Evolutionary conservation across 1,284 basidiomycete species (phyloP).

Genomic region (Porodaedalea pini): DNA sequence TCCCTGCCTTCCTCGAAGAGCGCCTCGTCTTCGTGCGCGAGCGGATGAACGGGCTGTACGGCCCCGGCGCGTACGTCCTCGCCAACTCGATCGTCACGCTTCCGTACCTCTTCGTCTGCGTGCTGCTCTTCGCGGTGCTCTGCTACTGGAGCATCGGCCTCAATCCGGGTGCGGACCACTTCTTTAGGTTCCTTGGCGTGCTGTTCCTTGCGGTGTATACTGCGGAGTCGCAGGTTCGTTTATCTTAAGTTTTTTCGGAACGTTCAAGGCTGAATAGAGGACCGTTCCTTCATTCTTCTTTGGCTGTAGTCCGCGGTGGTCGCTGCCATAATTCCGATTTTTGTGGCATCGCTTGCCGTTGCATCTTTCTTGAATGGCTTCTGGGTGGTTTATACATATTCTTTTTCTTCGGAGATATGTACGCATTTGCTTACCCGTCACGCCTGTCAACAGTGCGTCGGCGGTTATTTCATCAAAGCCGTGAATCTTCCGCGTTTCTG

Average conservation of each 20-base stretch:
- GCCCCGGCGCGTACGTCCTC: slow-evolving; percentile 46
- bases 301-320: slow-evolving; percentile 40
- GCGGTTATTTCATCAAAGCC: slow-evolving; percentile 44
- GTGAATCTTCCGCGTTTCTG: slow-evolving; percentile 55
- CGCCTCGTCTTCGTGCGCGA: slow-evolving; percentile 52
- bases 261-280: neutral
- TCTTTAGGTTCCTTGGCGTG: slow-evolving; percentile 54
- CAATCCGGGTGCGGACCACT: slow-evolving; percentile 43
- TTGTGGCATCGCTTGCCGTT: slow-evolving; percentile 59
- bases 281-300: neutral
- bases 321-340: slow-evolving; percentile 52
- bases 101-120: slow-evolving; percentile 53
- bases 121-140: slow-evolving; percentile 45
- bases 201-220: slow-evolving; percentile 54
- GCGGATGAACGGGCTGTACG: slow-evolving; percentile 56
- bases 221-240: slow-evolving; percentile 50
- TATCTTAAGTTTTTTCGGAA: neutral
- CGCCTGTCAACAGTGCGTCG: slow-evolving; percentile 28
- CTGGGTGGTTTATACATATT: slow-evolving; percentile 46
- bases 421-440: neutral
- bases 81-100: slow-evolving; percentile 57
- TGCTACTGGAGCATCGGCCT: slow-evolving; percentile 42
- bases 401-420: neutral
- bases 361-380: slow-evolving; percentile 57
- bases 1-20: slow-evolving; percentile 49